Evolutionary conservation across 768 basidiomycete species (phyloP).

Genomic region (Trametes cinnabarina): DNA sequence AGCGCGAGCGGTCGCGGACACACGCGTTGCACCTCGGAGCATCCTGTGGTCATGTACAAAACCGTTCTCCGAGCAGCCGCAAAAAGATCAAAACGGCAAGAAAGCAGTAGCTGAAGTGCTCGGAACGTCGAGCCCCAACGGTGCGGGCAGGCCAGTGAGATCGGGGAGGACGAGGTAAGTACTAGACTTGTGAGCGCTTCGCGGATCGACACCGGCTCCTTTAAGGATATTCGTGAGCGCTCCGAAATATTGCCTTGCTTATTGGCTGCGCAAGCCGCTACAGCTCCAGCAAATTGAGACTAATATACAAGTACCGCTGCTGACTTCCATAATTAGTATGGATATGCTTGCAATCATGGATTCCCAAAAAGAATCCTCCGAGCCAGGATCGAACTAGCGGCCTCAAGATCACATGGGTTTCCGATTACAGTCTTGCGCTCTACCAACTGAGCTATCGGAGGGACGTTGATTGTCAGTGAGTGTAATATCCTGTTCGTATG

Average conservation of each 20-base stretch:
- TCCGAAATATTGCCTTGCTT: not conserved
- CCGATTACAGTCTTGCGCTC: slow-evolving; percentile 1
- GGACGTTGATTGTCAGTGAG: not conserved
- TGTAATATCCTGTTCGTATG: too few species aligned
- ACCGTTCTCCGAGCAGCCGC: not conserved
- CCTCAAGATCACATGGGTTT: not conserved
- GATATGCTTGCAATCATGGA: too few species aligned
- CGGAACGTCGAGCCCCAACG: too few species aligned
- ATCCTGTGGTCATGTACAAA: not conserved
- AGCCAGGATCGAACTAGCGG: slow-evolving; percentile 4
- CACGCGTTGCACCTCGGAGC: slow-evolving; percentile 8
- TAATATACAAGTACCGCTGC: too few species aligned
- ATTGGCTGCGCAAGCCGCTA: not conserved
- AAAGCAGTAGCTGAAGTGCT: too few species aligned
- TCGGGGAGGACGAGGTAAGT: too few species aligned
- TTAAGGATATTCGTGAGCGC: not conserved
- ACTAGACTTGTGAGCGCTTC: too few species aligned
- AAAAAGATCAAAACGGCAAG: not conserved
- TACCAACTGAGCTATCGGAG: slow-evolving; percentile 4
- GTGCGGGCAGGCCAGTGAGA: too few species aligned
- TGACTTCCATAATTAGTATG: too few species aligned
- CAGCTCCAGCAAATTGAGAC: too few species aligned
- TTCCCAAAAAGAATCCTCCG: not conserved
- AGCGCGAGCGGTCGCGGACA: not conserved
- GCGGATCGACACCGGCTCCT: too few species aligned